phyloP scores from a whole-genome alignment of 2,329 filamentous ascomycete species.

The Botrytis deweyae region DNA sequence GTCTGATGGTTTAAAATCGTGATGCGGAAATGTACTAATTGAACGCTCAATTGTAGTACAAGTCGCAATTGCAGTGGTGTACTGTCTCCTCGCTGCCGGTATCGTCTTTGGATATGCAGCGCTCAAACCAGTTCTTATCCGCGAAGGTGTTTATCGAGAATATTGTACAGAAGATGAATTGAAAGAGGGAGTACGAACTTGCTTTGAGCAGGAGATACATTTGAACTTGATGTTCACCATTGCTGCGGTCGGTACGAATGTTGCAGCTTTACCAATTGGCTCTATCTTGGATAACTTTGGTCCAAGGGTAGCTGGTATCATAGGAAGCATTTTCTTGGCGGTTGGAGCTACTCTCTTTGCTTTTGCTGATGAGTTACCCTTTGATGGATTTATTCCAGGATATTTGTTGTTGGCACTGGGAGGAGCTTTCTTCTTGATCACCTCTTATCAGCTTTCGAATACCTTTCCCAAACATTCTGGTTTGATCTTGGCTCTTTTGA shows the following conservation, averaged over 20 bases:
- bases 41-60: constrained; percentile 53
- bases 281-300: constrained; percentile 82
- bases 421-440: constrained; percentile 79
- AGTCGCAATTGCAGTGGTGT: constrained; percentile 65
- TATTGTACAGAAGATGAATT: constrained; percentile 57
- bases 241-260: constrained; percentile 83
- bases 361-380: constrained; percentile 60
- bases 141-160: constrained; percentile 68
- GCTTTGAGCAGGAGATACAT: constrained; percentile 60
- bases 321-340: constrained; percentile 67
- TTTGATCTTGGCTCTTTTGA: constrained; percentile 75
- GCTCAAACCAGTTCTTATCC: constrained; percentile 75
- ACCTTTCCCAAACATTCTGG: constrained; percentile 76
- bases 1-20: not conserved
- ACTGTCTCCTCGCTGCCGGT: constrained; percentile 76
- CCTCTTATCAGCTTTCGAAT: constrained; percentile 81
- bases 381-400: constrained; percentile 73
- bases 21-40: not conserved
- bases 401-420: constrained; percentile 77
- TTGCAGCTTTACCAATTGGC: constrained; percentile 80
- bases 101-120: constrained; percentile 84
- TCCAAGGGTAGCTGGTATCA: constrained; percentile 71
- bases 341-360: constrained; percentile 72
- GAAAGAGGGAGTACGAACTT: constrained; percentile 50
- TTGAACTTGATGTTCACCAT: constrained; percentile 93